A percentile compares a stretch with the other conserved stretches of the same genome.
Evolutionary conservation across 23 red algal genomes (phyloP).

Genomic region (Gracilaria domingensis): DNA sequence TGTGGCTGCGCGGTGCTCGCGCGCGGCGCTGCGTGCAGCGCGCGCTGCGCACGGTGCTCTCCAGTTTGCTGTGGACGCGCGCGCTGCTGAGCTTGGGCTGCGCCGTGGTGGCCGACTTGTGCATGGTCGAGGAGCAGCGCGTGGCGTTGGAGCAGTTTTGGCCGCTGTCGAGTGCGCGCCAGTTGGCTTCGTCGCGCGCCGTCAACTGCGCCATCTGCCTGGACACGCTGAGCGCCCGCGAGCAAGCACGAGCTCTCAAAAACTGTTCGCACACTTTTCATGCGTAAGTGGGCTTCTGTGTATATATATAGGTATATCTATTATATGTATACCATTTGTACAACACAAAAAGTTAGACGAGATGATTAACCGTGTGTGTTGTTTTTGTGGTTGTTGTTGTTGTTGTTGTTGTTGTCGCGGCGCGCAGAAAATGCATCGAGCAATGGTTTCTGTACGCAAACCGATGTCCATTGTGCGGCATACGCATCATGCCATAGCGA

Average conservation of each 20-base stretch:
- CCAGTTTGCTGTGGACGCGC: not conserved
- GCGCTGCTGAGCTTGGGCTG: not conserved
- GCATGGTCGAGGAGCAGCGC: not conserved
- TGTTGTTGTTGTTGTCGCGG: not conserved
- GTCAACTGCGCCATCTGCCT: constrained; percentile 17
- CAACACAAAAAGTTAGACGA: not conserved
- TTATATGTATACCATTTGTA: not conserved
- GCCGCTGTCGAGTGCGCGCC: not conserved
- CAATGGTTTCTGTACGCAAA: constrained; percentile 69
- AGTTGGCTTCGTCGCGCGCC: not conserved
- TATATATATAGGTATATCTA: not conserved
- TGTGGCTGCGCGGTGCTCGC: not conserved
- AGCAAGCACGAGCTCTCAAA: not conserved
- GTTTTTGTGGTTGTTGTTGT: no score
- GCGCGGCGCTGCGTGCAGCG: not conserved
- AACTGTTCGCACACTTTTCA: constrained; percentile 21
- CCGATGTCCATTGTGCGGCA: constrained; percentile 75
- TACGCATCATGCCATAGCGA: constrained; percentile 6
- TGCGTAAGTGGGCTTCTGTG: no score
- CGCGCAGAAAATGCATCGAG: constrained; percentile 55
- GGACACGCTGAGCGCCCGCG: not conserved
- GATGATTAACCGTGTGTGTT: not conserved
- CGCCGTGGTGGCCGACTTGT: not conserved
- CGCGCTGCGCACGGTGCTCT: not conserved
- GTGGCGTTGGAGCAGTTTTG: not conserved